A percentile compares a stretch with the other conserved stretches of the same genome.
Conservation (phyloP, 129 eudicot species). For the Saposhnikovia divaricata region DNA sequence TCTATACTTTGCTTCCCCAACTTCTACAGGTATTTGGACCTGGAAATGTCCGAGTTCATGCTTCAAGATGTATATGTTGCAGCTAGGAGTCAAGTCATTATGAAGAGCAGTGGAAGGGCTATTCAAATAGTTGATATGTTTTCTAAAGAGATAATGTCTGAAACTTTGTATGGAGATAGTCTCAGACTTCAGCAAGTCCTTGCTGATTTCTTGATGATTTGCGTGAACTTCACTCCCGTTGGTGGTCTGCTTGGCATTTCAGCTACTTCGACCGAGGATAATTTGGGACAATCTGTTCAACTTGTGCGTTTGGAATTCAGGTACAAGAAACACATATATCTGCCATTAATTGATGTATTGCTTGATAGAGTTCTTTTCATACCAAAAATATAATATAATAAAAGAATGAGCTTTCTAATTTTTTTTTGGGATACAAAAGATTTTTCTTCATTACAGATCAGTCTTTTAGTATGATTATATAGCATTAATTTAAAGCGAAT, state of each 20-base stretch:
- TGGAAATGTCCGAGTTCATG: slow-evolving; percentile 90
- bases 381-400: background rate
- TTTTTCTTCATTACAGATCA: background rate
- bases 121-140: slow-evolving; percentile 46
- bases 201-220: slow-evolving; percentile 66
- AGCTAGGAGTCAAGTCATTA: slow-evolving; percentile 73
- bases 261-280: slow-evolving; percentile 49
- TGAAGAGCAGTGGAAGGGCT: slow-evolving; percentile 65
- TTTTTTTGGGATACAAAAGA: background rate
- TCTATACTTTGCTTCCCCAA: background rate
- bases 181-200: slow-evolving; percentile 85
- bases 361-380: background rate
- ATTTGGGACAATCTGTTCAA: slow-evolving; percentile 57
- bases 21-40: slow-evolving; percentile 57
- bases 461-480: background rate
- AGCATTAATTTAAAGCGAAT: background rate
- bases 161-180: slow-evolving; percentile 66
- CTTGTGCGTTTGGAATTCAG: slow-evolving; percentile 83
- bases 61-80: slow-evolving; percentile 71
- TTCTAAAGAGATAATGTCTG: slow-evolving; percentile 32
- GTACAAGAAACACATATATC: slow-evolving; percentile 18
- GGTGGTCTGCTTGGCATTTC: slow-evolving; percentile 65
- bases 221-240: slow-evolving; percentile 53
- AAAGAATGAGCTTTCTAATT: background rate
- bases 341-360: background rate